These are phyloP conservation scores for Volvariella surrecta DNA, from an alignment of 1,284 basidiomycete species.

Conservation along the genomic window DNA sequence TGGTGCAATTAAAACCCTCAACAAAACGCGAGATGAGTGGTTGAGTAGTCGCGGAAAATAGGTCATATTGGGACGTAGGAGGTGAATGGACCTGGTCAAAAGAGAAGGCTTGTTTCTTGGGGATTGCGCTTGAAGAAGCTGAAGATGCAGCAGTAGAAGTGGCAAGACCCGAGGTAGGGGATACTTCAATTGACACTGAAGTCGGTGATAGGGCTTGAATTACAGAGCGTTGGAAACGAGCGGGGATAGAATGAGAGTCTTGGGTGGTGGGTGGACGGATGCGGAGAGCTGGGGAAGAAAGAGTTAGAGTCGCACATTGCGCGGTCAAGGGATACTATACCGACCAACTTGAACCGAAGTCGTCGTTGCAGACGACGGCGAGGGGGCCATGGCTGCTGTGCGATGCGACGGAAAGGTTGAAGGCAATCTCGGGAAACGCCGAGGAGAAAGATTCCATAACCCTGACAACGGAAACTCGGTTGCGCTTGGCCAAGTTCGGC, in stretches of 20 bases:
- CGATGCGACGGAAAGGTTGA: background rate
- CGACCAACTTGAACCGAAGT: constrained; percentile 84
- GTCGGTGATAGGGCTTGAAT: constrained; percentile 68
- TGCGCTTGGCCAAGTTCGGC: constrained; percentile 13
- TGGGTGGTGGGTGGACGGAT: constrained; percentile 84
- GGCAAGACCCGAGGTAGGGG: constrained; percentile 35
- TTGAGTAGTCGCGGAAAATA: constrained; percentile 80
- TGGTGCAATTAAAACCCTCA: constrained; percentile 96
- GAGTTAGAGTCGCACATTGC: background rate
- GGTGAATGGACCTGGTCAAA: constrained; percentile 94
- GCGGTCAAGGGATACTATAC: constrained; percentile 20
- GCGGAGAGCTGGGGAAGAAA: constrained; percentile 63
- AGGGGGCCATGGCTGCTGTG: constrained; percentile 54
- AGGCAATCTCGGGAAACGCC: constrained; percentile 5
- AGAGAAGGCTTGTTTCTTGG: constrained; percentile 81
- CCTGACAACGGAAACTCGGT: background rate
- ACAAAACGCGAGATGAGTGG: constrained; percentile 87
- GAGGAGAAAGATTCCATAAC: background rate
- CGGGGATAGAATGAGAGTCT: constrained; percentile 79
- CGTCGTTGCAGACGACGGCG: constrained; percentile 55
- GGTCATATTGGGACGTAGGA: constrained; percentile 72
- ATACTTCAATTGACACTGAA: constrained; percentile 69
- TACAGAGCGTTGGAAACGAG: constrained; percentile 87
- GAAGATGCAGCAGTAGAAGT: constrained; percentile 36
- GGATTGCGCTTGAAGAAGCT: constrained; percentile 43